Percentiles rank a stretch among this genome's conserved stretches.
phyloP scores from a whole-genome alignment of 306 rosid species.

The Citrullus mucosospermus region DNA sequence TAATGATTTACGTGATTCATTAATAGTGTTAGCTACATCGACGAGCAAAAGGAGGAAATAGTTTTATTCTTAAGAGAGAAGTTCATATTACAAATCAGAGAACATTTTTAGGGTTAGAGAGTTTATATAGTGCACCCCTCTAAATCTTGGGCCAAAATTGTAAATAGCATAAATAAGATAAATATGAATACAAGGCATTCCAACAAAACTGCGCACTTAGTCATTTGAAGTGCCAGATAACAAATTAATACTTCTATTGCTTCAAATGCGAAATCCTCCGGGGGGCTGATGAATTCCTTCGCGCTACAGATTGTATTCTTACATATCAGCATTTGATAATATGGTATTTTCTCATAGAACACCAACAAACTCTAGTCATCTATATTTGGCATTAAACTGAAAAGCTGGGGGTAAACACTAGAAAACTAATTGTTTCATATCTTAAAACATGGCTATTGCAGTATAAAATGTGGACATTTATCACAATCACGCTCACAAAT shows the following conservation, averaged over 20 bases:
- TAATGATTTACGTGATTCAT: too few relatives aligned
- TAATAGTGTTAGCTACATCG: too few relatives aligned
- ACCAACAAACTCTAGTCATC: not conserved
- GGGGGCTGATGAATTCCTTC: constrained; percentile 99
- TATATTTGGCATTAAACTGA: not conserved
- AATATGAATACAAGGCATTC: too few relatives aligned
- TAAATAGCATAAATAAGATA: too few relatives aligned
- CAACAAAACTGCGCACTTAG: too few relatives aligned
- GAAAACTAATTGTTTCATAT: not conserved
- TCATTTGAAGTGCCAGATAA: too few relatives aligned
- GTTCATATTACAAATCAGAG: too few relatives aligned
- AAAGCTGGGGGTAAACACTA: not conserved
- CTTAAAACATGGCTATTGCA: not conserved
- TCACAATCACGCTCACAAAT: not conserved
- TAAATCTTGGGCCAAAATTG: too few relatives aligned
- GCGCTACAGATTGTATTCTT: not conserved
- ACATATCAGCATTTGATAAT: not conserved
- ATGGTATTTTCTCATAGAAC: not conserved
- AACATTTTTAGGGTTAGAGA: too few relatives aligned
- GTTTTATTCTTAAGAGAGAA: too few relatives aligned
- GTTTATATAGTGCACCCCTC: too few relatives aligned
- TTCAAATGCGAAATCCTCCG: constrained; percentile 57
- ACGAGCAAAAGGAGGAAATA: too few relatives aligned
- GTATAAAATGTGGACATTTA: not conserved
- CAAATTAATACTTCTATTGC: constrained; percentile 58